Percentiles rank a stretch among this genome's conserved stretches.
Conservation (phyloP, 2,329 filamentous ascomycete genomes). For the Bipolaris sorokiniana region DNA sequence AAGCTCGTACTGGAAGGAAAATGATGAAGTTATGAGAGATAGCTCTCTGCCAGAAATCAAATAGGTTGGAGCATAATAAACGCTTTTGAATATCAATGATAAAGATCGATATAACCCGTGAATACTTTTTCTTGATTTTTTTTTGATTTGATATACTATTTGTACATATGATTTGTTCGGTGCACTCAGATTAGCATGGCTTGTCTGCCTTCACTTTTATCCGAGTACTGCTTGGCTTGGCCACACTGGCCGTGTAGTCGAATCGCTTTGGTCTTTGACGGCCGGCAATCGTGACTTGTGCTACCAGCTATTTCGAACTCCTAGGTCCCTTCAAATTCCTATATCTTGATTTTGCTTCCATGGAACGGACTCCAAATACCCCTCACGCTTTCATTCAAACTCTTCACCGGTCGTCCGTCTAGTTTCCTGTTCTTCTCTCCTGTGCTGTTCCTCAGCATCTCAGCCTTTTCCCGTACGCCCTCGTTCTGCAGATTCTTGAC, state of each 20-base stretch:
- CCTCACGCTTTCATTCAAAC: constrained; percentile 68
- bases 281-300: not conserved
- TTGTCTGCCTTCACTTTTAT: not conserved
- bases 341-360: constrained; percentile 54
- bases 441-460: constrained; percentile 73
- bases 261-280: not conserved
- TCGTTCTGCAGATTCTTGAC: constrained; percentile 83
- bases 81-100: constrained; percentile 3
- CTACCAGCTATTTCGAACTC: too few relatives aligned
- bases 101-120: not conserved
- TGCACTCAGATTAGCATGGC: not conserved
- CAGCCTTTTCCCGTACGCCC: constrained; percentile 80
- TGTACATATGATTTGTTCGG: constrained; percentile 28
- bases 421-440: constrained; percentile 72
- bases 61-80: constrained; percentile 14
- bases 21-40: constrained; percentile 7
- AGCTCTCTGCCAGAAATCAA: not conserved
- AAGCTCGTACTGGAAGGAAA: constrained; percentile 1
- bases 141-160: constrained; percentile 23
- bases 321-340: not conserved
- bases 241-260: not conserved
- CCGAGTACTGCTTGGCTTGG: not conserved
- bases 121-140: not conserved
- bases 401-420: constrained; percentile 63
- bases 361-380: constrained; percentile 71